These are phyloP conservation scores for Raphanus raphanistrum DNA, from an alignment of 345 rosid species.

Conservation along the genomic window DNA sequence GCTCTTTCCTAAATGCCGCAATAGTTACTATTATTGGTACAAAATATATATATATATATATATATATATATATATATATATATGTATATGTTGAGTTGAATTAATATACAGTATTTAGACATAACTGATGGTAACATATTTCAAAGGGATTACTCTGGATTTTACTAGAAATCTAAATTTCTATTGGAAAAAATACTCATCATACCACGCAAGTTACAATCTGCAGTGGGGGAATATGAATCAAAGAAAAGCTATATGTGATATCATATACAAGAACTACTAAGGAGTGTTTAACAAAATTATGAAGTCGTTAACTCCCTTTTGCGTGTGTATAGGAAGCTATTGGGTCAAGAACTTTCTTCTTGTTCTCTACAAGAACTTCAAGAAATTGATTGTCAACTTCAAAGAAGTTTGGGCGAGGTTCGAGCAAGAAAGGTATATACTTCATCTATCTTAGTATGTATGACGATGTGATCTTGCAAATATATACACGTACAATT, in stretches of 20 bases:
- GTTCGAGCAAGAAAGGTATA: constrained; percentile 43
- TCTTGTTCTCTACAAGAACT: constrained; percentile 54
- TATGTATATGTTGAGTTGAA: neutral
- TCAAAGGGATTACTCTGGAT: neutral
- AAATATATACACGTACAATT: neutral
- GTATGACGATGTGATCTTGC: neutral
- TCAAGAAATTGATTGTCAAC: constrained; percentile 45
- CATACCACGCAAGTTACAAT: neutral
- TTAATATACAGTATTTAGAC: neutral
- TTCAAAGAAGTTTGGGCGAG: constrained; percentile 35
- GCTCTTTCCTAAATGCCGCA: neutral
- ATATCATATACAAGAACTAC: neutral
- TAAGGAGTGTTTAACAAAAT: neutral
- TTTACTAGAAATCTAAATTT: neutral
- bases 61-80: no score
- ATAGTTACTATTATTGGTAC: neutral
- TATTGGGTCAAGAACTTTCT: constrained; percentile 54
- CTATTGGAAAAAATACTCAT: neutral
- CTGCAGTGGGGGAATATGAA: neutral
- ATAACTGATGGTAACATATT: neutral
- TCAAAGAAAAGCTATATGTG: neutral
- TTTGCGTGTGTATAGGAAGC: constrained; percentile 44
- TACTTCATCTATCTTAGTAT: neutral
- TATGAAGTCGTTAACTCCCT: neutral
- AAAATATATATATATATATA: no score